A percentile compares a stretch with the other conserved stretches of the same genome.
Conservation (phyloP, 2,329 filamentous ascomycete species). For the Sporothrix schenckii region DNA sequence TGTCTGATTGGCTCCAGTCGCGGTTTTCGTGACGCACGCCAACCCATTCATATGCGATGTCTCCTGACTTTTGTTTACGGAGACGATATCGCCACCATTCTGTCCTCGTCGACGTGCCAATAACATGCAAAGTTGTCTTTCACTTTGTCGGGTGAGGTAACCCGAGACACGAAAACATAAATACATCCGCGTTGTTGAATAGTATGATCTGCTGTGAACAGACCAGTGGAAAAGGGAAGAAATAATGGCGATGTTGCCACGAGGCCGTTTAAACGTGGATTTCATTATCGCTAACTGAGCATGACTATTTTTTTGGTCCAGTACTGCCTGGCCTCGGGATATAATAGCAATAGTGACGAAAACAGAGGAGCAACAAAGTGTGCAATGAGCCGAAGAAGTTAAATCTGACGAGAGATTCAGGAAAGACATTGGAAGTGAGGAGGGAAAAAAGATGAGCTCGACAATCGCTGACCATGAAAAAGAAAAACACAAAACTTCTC, state of each 20-base stretch:
- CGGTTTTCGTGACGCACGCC: not conserved
- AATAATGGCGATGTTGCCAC: not conserved
- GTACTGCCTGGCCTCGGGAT: not conserved
- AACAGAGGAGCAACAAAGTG: not conserved
- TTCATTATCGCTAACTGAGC: not conserved
- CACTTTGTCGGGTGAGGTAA: no score
- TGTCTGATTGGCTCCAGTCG: not conserved
- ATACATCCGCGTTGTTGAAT: not conserved
- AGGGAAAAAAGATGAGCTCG: not conserved
- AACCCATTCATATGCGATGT: not conserved
- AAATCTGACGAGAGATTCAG: not conserved
- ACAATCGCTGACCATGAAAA: conserved; percentile 4
- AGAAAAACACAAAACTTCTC: not conserved
- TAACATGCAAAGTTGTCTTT: no score
- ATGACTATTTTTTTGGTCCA: not conserved
- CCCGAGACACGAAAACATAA: not conserved
- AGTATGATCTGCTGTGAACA: not conserved
- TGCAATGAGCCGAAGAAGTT: not conserved
- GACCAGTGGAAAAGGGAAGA: not conserved
- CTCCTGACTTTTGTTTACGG: not conserved
- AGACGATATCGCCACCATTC: not conserved
- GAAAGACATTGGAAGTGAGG: not conserved
- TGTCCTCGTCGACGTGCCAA: no score
- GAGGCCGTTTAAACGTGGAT: not conserved
- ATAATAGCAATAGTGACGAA: not conserved